Evolutionary conservation across 768 basidiomycete genomes (phyloP), one percentile per base, ranked within the genome.

Genomic region (Pulveroboletus sp.): DNA sequence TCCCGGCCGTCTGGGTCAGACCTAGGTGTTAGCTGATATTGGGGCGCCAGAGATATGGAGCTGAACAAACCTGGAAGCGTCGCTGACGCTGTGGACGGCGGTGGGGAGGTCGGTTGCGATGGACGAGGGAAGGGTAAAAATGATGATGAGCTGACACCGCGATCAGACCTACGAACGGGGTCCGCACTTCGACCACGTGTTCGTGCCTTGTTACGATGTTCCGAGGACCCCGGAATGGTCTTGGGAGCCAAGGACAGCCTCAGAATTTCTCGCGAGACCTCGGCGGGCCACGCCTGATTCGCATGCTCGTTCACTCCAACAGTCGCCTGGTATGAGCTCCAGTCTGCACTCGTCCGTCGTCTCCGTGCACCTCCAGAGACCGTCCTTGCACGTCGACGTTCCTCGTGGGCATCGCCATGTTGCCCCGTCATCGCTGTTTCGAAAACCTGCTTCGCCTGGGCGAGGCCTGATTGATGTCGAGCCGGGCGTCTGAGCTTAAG

Each of bases 321-420:
- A 9, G 59, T 66, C 32, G 77, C 81, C 57, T 77, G 76, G 46
- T 71, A 61, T 15, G 80, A 72, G 42, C 72, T 80, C 69, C 78
- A 82, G 44, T 83, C 81, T 26, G 82, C 81, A 56, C 82, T 83
- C 39, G 69, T 67, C 39, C 81, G 73, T 58, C 82, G 69, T 14
- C 50, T 61, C 28, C 63, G 65, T 45, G 64, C 66, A 71, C 71
- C 37, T 61, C 70, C 49, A 60, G 79, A 67, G 17, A 58, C 36
- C 8, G 62, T 60, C 47, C 66, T 57, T 0, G 66, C 58, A 35
- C 65, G 67, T 30, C 52, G 56, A 18, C 43, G 59, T 18, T 46
- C 36, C 1, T 31, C 36, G 17, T 51, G 45, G 18, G 36, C 14
- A 31, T 48, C 45, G 13, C 50, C 43, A 46, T 36, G 39, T 11